Conservation (phyloP, 139 green algal genomes). For the Auxenochlorella protothecoides region DNA sequence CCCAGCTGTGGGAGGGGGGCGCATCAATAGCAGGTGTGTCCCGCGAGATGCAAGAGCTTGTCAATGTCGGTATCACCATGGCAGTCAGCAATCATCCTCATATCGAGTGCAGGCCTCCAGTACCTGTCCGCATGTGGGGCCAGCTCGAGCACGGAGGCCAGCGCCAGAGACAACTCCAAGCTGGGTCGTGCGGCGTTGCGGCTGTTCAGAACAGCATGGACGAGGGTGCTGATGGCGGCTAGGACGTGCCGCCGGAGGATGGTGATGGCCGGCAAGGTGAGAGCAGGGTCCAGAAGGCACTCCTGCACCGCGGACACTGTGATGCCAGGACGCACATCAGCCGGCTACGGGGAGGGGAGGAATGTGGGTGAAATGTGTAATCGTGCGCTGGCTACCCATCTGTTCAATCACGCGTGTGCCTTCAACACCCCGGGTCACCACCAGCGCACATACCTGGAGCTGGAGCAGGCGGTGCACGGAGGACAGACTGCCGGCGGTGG, state of each 20-base stretch:
- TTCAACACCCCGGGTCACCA: too few species aligned
- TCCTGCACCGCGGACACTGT: slow-evolving; percentile 5
- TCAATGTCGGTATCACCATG: background rate
- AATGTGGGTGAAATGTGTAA: too few species aligned
- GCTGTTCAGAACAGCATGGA: background rate
- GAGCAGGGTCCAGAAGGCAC: slow-evolving; percentile 6
- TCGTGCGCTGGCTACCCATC: too few species aligned
- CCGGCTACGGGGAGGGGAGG: too few species aligned
- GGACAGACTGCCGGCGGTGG: too few species aligned
- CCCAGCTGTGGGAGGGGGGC: background rate
- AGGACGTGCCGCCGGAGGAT: slow-evolving; percentile 17
- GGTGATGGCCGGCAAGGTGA: slow-evolving; percentile 8
- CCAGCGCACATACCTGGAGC: too few species aligned
- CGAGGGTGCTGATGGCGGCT: background rate
- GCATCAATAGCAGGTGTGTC: background rate
- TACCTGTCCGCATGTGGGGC: slow-evolving; percentile 36
- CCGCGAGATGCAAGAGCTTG: background rate
- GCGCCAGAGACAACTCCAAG: slow-evolving; percentile 17
- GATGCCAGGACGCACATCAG: too few species aligned
- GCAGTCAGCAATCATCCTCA: background rate
- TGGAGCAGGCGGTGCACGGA: too few species aligned
- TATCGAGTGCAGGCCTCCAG: background rate
- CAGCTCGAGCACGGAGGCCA: slow-evolving; percentile 31
- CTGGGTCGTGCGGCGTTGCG: background rate
- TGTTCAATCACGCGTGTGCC: too few species aligned